These are phyloP conservation scores for Talaromyces verruculosus DNA, from an alignment of 2,329 filamentous ascomycete genomes.

Conservation along the genomic window DNA sequence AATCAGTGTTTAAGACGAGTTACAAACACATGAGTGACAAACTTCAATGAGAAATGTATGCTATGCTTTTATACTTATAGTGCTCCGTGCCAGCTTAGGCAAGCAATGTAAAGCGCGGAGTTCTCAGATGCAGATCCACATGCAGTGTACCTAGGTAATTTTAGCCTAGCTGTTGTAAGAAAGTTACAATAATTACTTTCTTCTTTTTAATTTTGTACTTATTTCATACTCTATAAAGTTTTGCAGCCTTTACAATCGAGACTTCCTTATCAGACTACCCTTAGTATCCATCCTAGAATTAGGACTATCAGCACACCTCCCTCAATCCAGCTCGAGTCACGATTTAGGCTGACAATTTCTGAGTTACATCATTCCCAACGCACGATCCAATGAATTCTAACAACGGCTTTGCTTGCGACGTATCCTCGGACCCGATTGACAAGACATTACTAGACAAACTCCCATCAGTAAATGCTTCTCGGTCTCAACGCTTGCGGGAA, in stretches of 20 bases:
- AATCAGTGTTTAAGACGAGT: background rate
- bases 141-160: background rate
- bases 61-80: too few relatives aligned
- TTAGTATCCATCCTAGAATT: background rate
- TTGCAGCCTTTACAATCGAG: background rate
- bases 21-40: background rate
- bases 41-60: background rate
- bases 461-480: background rate
- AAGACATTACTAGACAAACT: background rate
- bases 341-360: background rate
- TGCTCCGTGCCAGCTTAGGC: too few relatives aligned
- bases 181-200: background rate
- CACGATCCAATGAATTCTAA: background rate
- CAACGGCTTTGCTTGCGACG: slow-evolving; percentile 1
- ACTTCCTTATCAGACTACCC: background rate
- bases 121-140: background rate
- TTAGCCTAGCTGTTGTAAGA: background rate
- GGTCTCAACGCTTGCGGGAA: background rate
- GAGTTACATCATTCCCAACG: background rate
- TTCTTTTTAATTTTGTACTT: too few relatives aligned
- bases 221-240: background rate
- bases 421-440: background rate
- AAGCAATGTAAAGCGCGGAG: background rate
- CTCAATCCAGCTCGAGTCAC: background rate
- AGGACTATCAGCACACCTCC: background rate